Evolutionary conservation across 2,329 filamentous ascomycete genomes (phyloP).

Genomic region (Aspergillus fructus): DNA sequence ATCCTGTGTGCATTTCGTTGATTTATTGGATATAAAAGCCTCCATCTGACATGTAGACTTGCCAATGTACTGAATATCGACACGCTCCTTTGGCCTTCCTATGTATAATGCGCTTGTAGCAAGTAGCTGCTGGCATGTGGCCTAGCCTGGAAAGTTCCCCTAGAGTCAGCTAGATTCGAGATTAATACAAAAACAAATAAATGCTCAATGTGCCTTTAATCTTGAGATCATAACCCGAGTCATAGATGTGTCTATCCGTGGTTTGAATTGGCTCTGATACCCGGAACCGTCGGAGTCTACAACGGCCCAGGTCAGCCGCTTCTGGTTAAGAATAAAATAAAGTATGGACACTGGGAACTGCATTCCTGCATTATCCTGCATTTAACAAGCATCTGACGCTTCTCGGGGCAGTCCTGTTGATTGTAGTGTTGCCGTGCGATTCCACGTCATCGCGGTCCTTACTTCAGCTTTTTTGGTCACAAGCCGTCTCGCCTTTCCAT

Average conservation of each 20-base stretch:
- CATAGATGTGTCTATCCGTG: not conserved
- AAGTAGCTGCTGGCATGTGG: not conserved
- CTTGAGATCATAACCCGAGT: not conserved
- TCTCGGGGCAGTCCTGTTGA: not conserved
- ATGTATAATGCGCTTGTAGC: not conserved
- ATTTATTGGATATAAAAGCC: not conserved
- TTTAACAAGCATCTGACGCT: not conserved
- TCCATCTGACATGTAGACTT: not conserved
- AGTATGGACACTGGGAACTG: not conserved
- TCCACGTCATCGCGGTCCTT: slow-evolving; percentile 9
- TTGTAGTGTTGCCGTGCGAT: not conserved
- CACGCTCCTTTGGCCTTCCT: not conserved
- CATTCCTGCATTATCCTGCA: not conserved
- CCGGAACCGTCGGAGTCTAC: slow-evolving; percentile 5
- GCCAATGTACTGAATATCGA: not conserved
- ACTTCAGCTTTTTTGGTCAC: slow-evolving; percentile 1
- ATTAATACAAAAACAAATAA: not conserved
- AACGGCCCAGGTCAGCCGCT: not conserved
- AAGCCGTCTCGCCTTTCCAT: not conserved
- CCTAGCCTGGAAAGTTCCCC: not conserved
- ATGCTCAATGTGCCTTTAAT: not conserved
- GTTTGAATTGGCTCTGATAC: not conserved
- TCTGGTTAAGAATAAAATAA: not conserved
- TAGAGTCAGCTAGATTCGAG: not conserved
- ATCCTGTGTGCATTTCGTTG: not conserved